Conservation (phyloP, 2,329 filamentous ascomycete species). For the Pyrenochaeta sp. region DNA sequence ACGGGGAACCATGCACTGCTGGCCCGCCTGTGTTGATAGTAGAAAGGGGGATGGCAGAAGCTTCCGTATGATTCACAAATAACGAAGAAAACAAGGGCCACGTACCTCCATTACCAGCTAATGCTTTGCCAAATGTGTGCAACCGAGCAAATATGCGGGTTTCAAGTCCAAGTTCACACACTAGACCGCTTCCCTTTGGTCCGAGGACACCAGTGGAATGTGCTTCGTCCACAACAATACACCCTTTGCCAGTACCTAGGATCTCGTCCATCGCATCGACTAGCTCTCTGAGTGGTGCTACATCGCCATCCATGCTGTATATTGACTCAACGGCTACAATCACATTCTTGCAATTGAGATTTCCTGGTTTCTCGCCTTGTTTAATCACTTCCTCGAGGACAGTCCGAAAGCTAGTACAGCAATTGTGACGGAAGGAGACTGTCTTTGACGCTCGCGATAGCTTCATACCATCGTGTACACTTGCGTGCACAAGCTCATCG, state of each 20-base stretch:
- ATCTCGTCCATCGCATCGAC: slow-evolving; percentile 63
- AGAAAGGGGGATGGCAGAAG: too few relatives aligned
- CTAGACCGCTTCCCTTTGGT: slow-evolving; percentile 63
- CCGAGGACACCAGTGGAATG: slow-evolving; percentile 71
- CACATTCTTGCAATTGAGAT: slow-evolving; percentile 36
- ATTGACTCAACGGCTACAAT: slow-evolving; percentile 43
- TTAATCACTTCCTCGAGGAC: slow-evolving; percentile 49
- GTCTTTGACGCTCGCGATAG: slow-evolving; percentile 62
- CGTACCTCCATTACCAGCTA: slow-evolving; percentile 74
- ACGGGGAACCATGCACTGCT: too few relatives aligned
- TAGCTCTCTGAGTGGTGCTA: slow-evolving; percentile 69
- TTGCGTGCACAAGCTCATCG: slow-evolving; percentile 77
- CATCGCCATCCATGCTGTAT: slow-evolving; percentile 86
- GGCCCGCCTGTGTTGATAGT: too few relatives aligned
- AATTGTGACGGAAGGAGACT: slow-evolving; percentile 66
- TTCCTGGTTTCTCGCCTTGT: slow-evolving; percentile 27
- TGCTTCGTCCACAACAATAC: slow-evolving; percentile 73
- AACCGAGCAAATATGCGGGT: slow-evolving; percentile 64
- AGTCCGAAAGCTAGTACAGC: slow-evolving; percentile 45
- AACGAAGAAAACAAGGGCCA: neutral
- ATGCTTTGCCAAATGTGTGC: slow-evolving; percentile 72
- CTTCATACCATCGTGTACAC: slow-evolving; percentile 76
- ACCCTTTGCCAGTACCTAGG: slow-evolving; percentile 65
- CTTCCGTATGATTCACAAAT: too few relatives aligned
- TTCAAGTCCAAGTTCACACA: slow-evolving; percentile 61